These are phyloP conservation scores for Pseudocohnilembus persalinus DNA, from an alignment of 169 alveolate genomes.

Conservation along the genomic window DNA sequence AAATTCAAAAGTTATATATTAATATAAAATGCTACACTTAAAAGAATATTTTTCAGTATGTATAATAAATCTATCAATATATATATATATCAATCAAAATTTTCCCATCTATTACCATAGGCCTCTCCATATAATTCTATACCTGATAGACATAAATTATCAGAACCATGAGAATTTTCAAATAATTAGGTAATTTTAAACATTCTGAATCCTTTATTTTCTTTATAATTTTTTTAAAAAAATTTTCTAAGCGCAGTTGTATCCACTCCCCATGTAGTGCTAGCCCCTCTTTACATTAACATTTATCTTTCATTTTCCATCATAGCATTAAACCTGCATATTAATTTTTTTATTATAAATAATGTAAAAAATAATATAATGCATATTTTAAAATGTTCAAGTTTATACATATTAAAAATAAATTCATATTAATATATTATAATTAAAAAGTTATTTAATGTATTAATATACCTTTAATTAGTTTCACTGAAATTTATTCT, in stretches of 20 bases:
- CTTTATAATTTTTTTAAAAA: conserved; percentile 41
- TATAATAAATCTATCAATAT: background rate
- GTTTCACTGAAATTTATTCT: conserved; percentile 54
- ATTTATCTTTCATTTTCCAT: conserved; percentile 41
- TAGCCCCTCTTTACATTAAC: conserved; percentile 64
- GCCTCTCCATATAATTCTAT: conserved; percentile 84
- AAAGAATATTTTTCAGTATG: too few species aligned
- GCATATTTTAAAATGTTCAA: too few species aligned
- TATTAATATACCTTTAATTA: conserved; percentile 10
- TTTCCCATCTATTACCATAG: conserved; percentile 59
- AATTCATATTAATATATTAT: background rate
- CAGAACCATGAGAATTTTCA: conserved; percentile 74
- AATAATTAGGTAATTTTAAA: conserved; percentile 77
- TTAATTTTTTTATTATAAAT: too few species aligned
- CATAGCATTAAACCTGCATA: conserved; percentile 20
- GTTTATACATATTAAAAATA: too few species aligned
- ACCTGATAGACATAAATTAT: conserved; percentile 74
- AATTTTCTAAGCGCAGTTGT: conserved; percentile 18
- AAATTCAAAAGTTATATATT: too few species aligned
- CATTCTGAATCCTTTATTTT: conserved; percentile 69
- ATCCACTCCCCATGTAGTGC: conserved; percentile 83
- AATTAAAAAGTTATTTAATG: too few species aligned
- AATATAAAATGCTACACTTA: too few species aligned
- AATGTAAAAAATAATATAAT: too few species aligned
- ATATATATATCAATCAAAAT: background rate